Evolutionary conservation across 1,139 yeast genomes (phyloP).

Genomic region (Kazachstania sp.): DNA sequence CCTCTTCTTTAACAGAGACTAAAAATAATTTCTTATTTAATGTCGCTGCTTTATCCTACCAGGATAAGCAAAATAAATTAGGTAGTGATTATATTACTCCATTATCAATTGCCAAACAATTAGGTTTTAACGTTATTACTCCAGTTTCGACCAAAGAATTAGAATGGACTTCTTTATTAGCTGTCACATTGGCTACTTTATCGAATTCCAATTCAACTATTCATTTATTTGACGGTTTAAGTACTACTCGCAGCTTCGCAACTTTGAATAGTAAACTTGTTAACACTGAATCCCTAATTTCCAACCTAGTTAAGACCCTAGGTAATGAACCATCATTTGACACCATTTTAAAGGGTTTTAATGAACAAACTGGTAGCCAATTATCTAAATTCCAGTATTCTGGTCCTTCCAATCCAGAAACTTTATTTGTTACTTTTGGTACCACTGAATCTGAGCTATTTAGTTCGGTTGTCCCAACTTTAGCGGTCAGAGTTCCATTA

Average conservation of each 20-base stretch:
- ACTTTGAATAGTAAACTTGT: constrained; percentile 38
- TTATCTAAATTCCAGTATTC: constrained; percentile 43
- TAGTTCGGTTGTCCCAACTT: constrained; percentile 51
- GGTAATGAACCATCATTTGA: constrained; percentile 50
- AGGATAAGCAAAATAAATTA: constrained; percentile 42
- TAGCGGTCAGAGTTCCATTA: constrained; percentile 68
- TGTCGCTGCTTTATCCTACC: constrained; percentile 67
- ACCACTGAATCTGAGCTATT: constrained; percentile 56
- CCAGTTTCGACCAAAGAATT: constrained; percentile 57
- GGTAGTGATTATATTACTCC: constrained; percentile 63
- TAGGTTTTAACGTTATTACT: constrained; percentile 64
- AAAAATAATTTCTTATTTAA: constrained; percentile 50
- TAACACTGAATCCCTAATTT: constrained; percentile 20
- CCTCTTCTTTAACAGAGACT: constrained; percentile 15
- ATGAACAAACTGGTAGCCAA: constrained; percentile 43
- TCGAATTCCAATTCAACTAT: constrained; percentile 27
- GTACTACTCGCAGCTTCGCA: constrained; percentile 50
- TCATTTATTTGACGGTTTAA: constrained; percentile 52
- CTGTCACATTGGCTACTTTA: constrained; percentile 55
- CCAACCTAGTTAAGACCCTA: constrained; percentile 21
- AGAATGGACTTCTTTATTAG: constrained; percentile 59
- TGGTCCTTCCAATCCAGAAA: constrained; percentile 52
- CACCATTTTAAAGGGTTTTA: constrained; percentile 47
- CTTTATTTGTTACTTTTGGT: constrained; percentile 73
- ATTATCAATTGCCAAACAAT: constrained; percentile 51